Evolutionary conservation across 2,329 filamentous ascomycete genomes (phyloP), one percentile per base, ranked within the genome.

Genomic region (Hypomyces rosellus): DNA sequence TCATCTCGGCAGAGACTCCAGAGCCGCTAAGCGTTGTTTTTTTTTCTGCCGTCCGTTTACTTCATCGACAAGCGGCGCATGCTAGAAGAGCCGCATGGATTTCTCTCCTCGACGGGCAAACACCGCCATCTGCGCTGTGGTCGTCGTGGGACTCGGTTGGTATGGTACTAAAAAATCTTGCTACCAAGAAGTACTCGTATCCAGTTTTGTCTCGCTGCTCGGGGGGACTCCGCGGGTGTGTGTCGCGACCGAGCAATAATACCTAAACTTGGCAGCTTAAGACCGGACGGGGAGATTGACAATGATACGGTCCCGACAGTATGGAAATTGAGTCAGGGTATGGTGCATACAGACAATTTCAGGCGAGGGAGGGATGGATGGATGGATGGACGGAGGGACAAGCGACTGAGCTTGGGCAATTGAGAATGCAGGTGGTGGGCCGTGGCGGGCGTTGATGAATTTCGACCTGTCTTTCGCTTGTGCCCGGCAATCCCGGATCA

Each of bases 281-380:
- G 37, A 46, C 49, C 44, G 38, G 44, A 22, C 44, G 37, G 39
- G 30, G 34, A 51, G 39, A 43, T 46, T 43, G 49, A 44, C 18
- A 43, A 43, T 37, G 34, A 22, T 44, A 18, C 36, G 30, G 40
- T 51, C 45, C 45, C 49, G 49, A 48, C 34, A 48, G 45, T 36
- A 34, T 51, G 49, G 49, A 51, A 51, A 51, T 48, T 45, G 45
- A 37, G 36, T 30, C 49, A 41, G 30, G 45, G 30, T 36, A 25
- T 30, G 16, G n/a, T 39, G 49, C 40, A 30, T 48, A 18, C 38
- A 42, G 42, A 44, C 13, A 12, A 44, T 40, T 37, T 18, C 39
- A 39, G 38, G 46, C 45, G 49, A 25, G 34, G 40, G 49, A 16
- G 5, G 37, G 13, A 15, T 16, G 38, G 46, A n/a, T n/a, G n/a